Evolutionary conservation across 169 alveolate species (phyloP).

Genomic region (Cryptosporidium sp.): DNA sequence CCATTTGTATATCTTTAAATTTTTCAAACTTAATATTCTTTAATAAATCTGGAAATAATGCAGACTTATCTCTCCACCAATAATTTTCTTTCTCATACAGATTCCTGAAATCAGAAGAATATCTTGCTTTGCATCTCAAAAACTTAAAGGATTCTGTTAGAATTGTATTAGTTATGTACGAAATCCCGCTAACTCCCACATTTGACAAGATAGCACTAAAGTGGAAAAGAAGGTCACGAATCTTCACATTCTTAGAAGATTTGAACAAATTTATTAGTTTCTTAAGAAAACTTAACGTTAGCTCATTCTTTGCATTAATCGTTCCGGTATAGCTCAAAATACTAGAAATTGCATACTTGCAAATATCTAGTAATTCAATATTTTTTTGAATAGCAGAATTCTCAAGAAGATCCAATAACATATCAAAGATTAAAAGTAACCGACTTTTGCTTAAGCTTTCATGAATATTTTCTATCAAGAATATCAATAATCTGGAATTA

Average conservation of each 20-base stretch:
- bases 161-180: slow-evolving; percentile 30
- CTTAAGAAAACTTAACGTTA: not conserved
- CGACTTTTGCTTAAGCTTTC: not conserved
- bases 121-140: not conserved
- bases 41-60: slow-evolving; percentile 5
- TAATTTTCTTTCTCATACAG: not conserved
- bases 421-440: not conserved
- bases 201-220: not conserved
- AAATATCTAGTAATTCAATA: not conserved
- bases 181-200: slow-evolving; percentile 52
- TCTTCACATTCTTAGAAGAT: not conserved
- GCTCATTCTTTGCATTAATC: not conserved
- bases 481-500: not conserved
- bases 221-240: not conserved
- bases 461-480: not conserved
- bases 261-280: not conserved
- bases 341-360: slow-evolving; percentile 12
- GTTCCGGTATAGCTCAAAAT: not conserved
- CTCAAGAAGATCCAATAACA: not conserved
- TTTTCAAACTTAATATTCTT: not conserved
- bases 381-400: not conserved
- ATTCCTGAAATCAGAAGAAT: not conserved
- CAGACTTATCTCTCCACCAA: slow-evolving; percentile 50
- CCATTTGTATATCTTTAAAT: not conserved
- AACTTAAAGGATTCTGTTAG: slow-evolving; percentile 3